These are phyloP conservation scores for Ophiosphaerella narmari DNA, from an alignment of 2,329 filamentous ascomycete genomes.

Conservation along the genomic window DNA sequence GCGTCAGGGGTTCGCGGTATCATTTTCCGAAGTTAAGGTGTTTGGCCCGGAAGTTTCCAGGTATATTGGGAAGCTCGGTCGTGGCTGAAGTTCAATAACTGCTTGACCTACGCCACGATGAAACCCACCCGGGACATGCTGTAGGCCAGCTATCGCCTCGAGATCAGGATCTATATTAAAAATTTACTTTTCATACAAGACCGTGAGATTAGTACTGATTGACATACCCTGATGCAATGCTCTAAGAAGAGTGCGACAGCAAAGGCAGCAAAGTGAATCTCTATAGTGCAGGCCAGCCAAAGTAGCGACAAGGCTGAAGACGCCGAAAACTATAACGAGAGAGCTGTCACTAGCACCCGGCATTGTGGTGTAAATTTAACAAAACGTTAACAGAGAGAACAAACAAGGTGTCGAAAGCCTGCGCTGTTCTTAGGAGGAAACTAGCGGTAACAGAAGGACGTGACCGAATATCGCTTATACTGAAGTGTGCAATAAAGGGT, in stretches of 20 bases:
- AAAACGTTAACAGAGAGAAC: neutral
- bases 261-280: conserved; percentile 8
- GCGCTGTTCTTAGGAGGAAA: too few species aligned
- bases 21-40: too few species aligned
- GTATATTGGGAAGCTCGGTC: neutral
- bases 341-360: conserved; percentile 1
- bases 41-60: neutral
- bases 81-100: neutral
- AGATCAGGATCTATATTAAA: neutral
- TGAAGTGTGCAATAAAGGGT: too few species aligned
- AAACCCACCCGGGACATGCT: neutral
- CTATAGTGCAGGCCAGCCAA: conserved; percentile 7
- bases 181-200: neutral
- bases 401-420: too few species aligned
- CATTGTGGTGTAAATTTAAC: neutral
- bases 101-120: neutral
- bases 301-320: conserved; percentile 6
- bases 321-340: conserved; percentile 5
- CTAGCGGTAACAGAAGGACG: too few species aligned
- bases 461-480: too few species aligned
- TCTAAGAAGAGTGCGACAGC: conserved; percentile 1
- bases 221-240: conserved; percentile 2
- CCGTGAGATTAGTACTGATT: neutral
- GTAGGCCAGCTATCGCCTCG: neutral
- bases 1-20: too few species aligned